phyloP scores from a whole-genome alignment of 2,329 filamentous ascomycete genomes.

The Penicillium olsonii region DNA sequence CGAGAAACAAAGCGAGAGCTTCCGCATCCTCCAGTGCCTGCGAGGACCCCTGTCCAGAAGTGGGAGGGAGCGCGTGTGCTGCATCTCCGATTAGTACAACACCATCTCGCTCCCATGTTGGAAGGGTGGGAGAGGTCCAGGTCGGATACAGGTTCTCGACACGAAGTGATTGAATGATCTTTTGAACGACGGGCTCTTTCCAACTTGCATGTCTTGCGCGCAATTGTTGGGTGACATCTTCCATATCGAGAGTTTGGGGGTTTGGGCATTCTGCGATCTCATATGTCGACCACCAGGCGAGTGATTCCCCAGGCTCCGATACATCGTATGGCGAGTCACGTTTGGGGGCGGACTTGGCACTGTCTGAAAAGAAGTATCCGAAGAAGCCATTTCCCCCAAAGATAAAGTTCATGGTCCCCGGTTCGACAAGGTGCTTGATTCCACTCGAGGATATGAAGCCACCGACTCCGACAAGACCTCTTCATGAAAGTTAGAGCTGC shows the following conservation, averaged over 20 bases:
- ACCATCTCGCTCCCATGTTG: slow-evolving; percentile 49
- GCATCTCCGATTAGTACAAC: slow-evolving; percentile 60
- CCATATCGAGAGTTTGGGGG: slow-evolving; percentile 32
- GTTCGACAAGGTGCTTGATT: slow-evolving; percentile 32
- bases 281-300: slow-evolving; percentile 53
- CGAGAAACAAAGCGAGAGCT: slow-evolving; percentile 46
- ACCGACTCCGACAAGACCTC: slow-evolving; percentile 49
- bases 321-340: slow-evolving; percentile 29
- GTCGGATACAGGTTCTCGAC: slow-evolving; percentile 51
- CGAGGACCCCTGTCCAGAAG: slow-evolving; percentile 56
- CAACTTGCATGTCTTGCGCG: slow-evolving; percentile 46
- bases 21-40: slow-evolving; percentile 60
- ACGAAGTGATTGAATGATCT: slow-evolving; percentile 41
- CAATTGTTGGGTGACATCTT: slow-evolving; percentile 38
- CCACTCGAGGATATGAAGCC: slow-evolving; percentile 43
- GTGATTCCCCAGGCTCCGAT: slow-evolving; percentile 30
- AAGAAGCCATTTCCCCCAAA: slow-evolving; percentile 55
- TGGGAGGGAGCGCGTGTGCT: slow-evolving; percentile 58
- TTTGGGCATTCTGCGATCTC: slow-evolving; percentile 34
- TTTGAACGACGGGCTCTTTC: slow-evolving; percentile 48
- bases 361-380: slow-evolving; percentile 46
- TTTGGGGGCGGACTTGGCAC: slow-evolving; percentile 19
- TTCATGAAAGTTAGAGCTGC: slow-evolving; percentile 9
- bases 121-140: slow-evolving; percentile 51
- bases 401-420: slow-evolving; percentile 44